Evolutionary conservation across 306 rosid species (phyloP).

Genomic region (Quercus wislizeni): DNA sequence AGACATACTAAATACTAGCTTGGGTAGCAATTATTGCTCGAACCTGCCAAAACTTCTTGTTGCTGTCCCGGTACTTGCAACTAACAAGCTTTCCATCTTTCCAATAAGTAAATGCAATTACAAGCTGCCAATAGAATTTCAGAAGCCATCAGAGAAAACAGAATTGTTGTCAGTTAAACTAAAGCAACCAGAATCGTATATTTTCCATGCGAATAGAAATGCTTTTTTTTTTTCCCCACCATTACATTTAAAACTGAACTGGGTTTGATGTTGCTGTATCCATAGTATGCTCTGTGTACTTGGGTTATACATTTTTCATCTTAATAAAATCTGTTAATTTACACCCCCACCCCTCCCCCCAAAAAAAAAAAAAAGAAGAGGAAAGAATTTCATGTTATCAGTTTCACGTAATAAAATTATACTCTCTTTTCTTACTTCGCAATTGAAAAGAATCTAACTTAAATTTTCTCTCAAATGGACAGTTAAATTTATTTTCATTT

Average conservation of each 20-base stretch:
- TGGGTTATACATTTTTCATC: too few relatives aligned
- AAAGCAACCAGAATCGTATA: conserved; percentile 5
- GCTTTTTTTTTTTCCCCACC: background rate
- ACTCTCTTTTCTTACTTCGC: background rate
- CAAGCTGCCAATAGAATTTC: conserved; percentile 44
- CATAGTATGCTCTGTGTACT: too few relatives aligned
- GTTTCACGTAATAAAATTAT: background rate
- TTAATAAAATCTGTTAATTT: too few relatives aligned
- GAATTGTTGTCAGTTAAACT: conserved; percentile 2
- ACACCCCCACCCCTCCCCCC: accelerated
- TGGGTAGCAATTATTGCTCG: conserved; percentile 16
- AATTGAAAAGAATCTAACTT: background rate
- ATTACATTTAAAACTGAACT: background rate
- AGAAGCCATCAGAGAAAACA: conserved; percentile 28
- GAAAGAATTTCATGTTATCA: background rate
- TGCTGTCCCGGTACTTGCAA: conserved; percentile 90
- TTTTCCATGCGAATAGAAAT: conserved; percentile 12
- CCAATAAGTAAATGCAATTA: conserved; percentile 76
- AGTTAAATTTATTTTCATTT: background rate
- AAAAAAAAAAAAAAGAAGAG: too few relatives aligned
- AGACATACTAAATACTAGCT: background rate
- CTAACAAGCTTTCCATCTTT: conserved; percentile 56
- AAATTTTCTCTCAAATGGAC: conserved; percentile 1
- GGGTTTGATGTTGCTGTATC: too few relatives aligned
- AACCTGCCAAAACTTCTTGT: conserved; percentile 96